Percentiles rank a stretch among this genome's conserved stretches.
These are phyloP conservation scores for Volvox reticuliferus DNA, from an alignment of 139 green algal species.

Conservation along the genomic window DNA sequence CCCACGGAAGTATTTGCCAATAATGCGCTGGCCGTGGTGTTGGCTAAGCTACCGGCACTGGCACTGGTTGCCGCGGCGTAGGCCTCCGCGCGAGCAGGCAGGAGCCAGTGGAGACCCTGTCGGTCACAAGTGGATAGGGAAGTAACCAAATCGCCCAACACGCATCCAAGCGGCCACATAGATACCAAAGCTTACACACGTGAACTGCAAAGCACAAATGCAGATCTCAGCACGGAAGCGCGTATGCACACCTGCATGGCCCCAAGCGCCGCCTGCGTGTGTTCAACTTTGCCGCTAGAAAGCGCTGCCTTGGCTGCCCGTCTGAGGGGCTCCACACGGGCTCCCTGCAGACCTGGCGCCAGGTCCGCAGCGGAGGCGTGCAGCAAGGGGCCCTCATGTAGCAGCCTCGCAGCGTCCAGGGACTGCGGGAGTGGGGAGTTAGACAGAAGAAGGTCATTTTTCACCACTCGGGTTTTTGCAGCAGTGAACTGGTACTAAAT, in stretches of 20 bases:
- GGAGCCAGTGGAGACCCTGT: constrained; percentile 45
- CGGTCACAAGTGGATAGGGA: background rate
- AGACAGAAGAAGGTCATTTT: too few species aligned
- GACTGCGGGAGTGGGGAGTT: background rate
- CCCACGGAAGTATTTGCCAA: background rate
- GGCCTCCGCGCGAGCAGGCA: background rate
- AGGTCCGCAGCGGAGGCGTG: constrained; percentile 26
- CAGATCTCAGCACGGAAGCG: background rate
- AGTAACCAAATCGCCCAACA: background rate
- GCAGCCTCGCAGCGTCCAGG: constrained; percentile 23
- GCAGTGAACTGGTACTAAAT: too few species aligned
- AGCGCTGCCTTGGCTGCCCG: background rate
- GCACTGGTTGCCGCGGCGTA: background rate
- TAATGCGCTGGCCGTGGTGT: background rate
- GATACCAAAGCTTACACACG: background rate
- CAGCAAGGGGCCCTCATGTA: constrained; percentile 27
- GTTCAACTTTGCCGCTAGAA: background rate
- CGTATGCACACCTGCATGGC: constrained; percentile 26
- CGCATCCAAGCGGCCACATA: background rate
- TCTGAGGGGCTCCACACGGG: background rate
- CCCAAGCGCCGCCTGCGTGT: constrained; percentile 12
- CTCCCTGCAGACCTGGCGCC: background rate
- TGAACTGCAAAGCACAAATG: background rate
- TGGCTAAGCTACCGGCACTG: background rate
- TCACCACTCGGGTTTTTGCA: too few species aligned